Evolutionary conservation across 768 basidiomycete species (phyloP).

Genomic region (Collybia nuda): DNA sequence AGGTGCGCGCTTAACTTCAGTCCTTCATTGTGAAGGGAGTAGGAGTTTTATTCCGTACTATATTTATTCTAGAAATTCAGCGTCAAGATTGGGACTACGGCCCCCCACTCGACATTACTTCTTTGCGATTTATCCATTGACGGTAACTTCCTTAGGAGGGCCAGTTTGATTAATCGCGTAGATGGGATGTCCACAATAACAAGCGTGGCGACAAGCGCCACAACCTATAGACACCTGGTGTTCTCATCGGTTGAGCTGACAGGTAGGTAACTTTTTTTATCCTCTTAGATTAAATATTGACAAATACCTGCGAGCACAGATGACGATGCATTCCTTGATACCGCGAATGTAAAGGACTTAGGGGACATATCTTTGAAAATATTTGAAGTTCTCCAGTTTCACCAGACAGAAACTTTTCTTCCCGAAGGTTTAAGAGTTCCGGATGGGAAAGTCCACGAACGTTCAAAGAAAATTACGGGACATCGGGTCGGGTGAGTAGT

Average conservation of each 20-base stretch:
- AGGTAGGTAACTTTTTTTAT: not conserved
- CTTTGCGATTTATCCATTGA: not conserved
- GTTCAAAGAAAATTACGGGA: slow-evolving; percentile 19
- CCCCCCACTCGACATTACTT: not conserved
- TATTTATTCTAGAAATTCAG: not conserved
- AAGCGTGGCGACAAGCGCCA: not conserved
- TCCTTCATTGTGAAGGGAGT: not conserved
- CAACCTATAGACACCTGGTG: slow-evolving; percentile 1
- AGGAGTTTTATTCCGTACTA: not conserved
- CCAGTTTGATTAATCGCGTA: not conserved
- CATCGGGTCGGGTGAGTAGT: slow-evolving; percentile 18
- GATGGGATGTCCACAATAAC: not conserved
- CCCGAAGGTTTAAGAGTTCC: not conserved
- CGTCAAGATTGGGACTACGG: not conserved
- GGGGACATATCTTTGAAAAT: slow-evolving; percentile 10
- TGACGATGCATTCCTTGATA: slow-evolving; percentile 8
- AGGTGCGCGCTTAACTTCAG: not conserved
- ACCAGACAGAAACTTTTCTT: not conserved
- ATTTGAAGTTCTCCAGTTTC: slow-evolving; percentile 8
- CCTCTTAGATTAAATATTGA: not conserved
- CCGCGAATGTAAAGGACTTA: not conserved
- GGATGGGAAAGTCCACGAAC: slow-evolving; percentile 17
- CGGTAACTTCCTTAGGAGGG: not conserved
- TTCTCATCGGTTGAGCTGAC: slow-evolving; percentile 1
- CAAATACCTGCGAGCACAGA: not conserved